These are phyloP conservation scores for Hippophae gyantsensis DNA, from an alignment of 306 rosid species.

Conservation along the genomic window DNA sequence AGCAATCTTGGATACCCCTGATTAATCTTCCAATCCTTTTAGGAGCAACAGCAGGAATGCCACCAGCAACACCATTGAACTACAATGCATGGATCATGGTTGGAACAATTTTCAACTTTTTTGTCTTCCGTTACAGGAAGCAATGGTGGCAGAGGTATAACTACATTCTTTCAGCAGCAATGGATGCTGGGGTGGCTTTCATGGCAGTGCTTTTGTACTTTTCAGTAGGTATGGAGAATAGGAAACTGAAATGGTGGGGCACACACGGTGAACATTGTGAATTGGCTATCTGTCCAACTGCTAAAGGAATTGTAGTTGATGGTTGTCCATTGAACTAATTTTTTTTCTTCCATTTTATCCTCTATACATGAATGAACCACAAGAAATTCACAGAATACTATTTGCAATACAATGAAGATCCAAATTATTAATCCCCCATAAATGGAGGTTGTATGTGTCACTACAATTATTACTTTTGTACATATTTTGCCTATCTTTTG, in stretches of 20 bases:
- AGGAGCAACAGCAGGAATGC: conserved; percentile 73
- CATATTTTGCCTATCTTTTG: background rate
- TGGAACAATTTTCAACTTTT: conserved; percentile 71
- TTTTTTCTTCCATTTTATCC: background rate
- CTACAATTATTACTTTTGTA: background rate
- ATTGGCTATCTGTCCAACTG: conserved; percentile 60
- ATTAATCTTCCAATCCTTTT: conserved; percentile 81
- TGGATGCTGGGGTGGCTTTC: conserved; percentile 83
- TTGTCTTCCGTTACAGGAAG: conserved; percentile 64
- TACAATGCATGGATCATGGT: conserved; percentile 63
- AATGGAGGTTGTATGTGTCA: background rate
- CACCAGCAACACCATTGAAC: conserved; percentile 70
- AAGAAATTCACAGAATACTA: background rate
- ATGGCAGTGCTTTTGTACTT: conserved; percentile 63
- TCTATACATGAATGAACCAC: background rate
- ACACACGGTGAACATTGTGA: conserved; percentile 61
- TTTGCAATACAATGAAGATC: conserved; percentile 8
- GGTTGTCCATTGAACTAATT: conserved; percentile 42
- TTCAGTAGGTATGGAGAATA: conserved; percentile 44
- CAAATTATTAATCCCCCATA: conserved; percentile 3
- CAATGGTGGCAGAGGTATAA: conserved; percentile 90
- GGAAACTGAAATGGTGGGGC: conserved; percentile 64
- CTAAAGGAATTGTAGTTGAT: conserved; percentile 40
- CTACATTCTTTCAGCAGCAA: conserved; percentile 70
- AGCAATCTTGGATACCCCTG: conserved; percentile 61